phyloP scores from a whole-genome alignment of 805 yeast genomes.

The Dipodascopsis tothii region DNA sequence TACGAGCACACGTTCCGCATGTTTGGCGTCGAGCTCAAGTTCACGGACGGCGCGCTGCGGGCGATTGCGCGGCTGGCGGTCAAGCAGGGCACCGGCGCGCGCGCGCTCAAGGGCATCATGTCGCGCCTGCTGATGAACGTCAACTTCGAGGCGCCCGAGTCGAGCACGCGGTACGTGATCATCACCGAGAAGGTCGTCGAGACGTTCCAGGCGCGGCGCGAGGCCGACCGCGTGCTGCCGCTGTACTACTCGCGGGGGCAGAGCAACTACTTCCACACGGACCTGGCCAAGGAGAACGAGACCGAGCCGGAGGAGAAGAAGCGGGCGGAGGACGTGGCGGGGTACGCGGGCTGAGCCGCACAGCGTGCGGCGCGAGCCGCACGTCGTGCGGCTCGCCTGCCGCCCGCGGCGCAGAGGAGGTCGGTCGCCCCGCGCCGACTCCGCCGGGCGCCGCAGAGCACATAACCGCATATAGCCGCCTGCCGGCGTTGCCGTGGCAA shows the following conservation, averaged over 20 bases:
- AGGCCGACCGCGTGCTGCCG: conserved; percentile 18
- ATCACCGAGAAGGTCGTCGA: conserved; percentile 37
- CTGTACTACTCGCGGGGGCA: conserved; percentile 19
- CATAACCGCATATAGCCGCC: too few species aligned
- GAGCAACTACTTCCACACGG: conserved; percentile 11
- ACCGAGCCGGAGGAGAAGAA: too few species aligned
- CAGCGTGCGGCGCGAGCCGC: too few species aligned
- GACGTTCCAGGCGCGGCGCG: conserved; percentile 5
- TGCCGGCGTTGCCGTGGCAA: too few species aligned
- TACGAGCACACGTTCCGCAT: conserved; percentile 48
- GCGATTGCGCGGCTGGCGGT: conserved; percentile 44
- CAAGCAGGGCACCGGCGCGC: conserved; percentile 52
- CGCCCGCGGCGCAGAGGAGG: too few species aligned
- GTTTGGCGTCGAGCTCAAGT: conserved; percentile 44
- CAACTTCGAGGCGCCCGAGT: conserved; percentile 55
- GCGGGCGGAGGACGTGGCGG: too few species aligned
- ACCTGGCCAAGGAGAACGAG: conserved; percentile 12
- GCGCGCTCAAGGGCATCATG: conserved; percentile 51
- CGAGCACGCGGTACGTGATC: conserved; percentile 45
- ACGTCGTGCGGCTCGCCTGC: too few species aligned
- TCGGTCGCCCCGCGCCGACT: too few species aligned
- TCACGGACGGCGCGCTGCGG: conserved; percentile 44
- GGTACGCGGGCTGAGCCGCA: too few species aligned
- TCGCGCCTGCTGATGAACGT: conserved; percentile 27
- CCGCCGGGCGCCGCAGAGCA: too few species aligned